Evolutionary conservation across 768 basidiomycete species (phyloP), one percentile per base, ranked within the genome.

Genomic region (Termitomyces bulborhizus): DNA sequence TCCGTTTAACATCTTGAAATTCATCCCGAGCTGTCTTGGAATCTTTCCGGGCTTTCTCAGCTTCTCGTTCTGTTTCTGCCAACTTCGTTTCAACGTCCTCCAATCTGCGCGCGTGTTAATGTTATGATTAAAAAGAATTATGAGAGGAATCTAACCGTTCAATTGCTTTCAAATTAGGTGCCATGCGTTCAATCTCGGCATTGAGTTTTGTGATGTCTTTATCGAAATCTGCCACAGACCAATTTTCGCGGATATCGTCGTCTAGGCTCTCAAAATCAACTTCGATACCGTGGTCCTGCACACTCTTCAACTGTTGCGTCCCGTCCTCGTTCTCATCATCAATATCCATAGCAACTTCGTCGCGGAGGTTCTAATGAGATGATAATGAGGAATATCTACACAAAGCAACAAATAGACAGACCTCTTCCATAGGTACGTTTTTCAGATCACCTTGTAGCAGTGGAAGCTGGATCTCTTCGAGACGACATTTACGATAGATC

Each of bases 131-230:
- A 16, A 6, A 39, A 13, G 29, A 54, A 46, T 16, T 40, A 42
- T 15, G 21, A 55, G 13, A 29, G n/a, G 13, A 29, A 1, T 65
- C 84, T 18, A 56, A 88, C 88, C 87, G 76, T 60, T 98, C 94
- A 60, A 95, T 89, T 0, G 96, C 96, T 68, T 98, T 98, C 82
- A 98, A 77, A 67, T 98, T 99, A 11, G 96, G 95, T 1, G 93
- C 90, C 86, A 98, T 91, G 49, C 83, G 80, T 62, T 95, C 93
- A 50, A 98, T 94, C 60, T 98, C 95, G 11, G 76, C 71, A 51
- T 75, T 82, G 27, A 93, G 71, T 63, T 86, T 89, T 7, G 77
- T 63, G 40, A 97, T 84, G 32, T 81, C 76, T 31, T 84, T 78
- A 55, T 96, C 93, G 29, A 93, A 78, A 57, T 88, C 82, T 32